Evolutionary conservation across 257 asterid species (phyloP).

Genomic region (Lycium barbarum): DNA sequence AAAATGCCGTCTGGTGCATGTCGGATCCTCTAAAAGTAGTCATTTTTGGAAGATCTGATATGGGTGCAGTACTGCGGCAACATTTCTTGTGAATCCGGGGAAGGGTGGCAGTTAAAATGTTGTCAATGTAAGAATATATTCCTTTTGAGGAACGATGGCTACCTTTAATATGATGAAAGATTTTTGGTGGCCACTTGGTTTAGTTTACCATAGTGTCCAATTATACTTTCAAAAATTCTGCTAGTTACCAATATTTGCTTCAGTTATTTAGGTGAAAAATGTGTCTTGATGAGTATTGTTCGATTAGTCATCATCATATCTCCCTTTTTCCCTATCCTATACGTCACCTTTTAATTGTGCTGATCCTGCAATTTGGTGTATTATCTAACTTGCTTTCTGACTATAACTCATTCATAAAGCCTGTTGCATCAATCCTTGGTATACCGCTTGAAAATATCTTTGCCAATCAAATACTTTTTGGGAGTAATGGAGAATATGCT

Average conservation of each 20-base stretch:
- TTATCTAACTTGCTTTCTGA: slow-evolving; percentile 22
- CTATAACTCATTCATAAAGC: slow-evolving; percentile 48
- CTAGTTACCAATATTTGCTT: neutral
- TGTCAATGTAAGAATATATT: neutral
- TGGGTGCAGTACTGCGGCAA: too few relatives aligned
- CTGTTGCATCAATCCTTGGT: slow-evolving; percentile 82
- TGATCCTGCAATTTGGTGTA: neutral
- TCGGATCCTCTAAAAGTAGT: too few relatives aligned
- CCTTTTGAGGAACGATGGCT: neutral
- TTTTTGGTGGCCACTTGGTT: neutral
- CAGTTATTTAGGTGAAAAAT: neutral
- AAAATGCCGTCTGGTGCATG: too few relatives aligned
- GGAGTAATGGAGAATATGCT: slow-evolving; percentile 74
- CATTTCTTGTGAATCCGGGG: too few relatives aligned
- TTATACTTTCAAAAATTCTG: neutral
- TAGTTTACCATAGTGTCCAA: neutral
- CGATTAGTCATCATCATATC: neutral
- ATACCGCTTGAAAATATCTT: slow-evolving; percentile 70
- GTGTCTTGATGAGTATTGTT: neutral
- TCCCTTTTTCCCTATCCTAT: neutral
- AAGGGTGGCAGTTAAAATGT: neutral
- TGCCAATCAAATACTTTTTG: slow-evolving; percentile 82
- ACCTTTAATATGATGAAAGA: neutral
- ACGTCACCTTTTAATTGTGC: neutral
- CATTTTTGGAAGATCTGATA: too few relatives aligned